phyloP scores from a whole-genome alignment of 257 asterid genomes.

The Nyctanthes arbortristis region DNA sequence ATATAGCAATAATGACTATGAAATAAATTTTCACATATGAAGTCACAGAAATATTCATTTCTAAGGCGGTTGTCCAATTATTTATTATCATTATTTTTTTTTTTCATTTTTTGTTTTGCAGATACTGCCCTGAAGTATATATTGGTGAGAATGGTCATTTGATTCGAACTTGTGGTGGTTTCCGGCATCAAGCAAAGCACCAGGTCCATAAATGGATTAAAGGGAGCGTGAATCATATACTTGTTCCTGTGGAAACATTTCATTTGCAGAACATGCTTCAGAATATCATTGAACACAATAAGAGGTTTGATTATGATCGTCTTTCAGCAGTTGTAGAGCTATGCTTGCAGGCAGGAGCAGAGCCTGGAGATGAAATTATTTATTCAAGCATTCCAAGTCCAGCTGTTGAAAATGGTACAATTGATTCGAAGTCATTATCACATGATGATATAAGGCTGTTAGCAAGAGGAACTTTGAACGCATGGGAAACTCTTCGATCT shows the following conservation, averaged over 20 bases:
- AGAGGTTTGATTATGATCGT: conserved; percentile 77
- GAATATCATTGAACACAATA: conserved; percentile 51
- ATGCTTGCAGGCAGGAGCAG: conserved; percentile 84
- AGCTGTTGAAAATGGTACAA: conserved; percentile 2
- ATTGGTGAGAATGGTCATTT: conserved; percentile 79
- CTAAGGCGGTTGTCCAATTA: background rate
- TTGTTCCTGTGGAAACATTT: conserved; percentile 72
- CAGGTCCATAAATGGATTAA: conserved; percentile 67
- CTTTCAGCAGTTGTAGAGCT: conserved; percentile 79
- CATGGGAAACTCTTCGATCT: conserved; percentile 72
- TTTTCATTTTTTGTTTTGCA: conserved; percentile 29
- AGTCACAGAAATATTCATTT: background rate
- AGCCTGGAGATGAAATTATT: conserved; percentile 28
- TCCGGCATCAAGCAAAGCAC: conserved; percentile 53
- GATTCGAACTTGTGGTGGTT: conserved; percentile 75
- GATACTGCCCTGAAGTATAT: conserved; percentile 83
- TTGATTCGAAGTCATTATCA: conserved; percentile 31
- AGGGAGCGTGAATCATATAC: conserved; percentile 52
- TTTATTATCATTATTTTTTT: background rate
- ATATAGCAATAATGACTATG: no score
- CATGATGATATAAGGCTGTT: conserved; percentile 41
- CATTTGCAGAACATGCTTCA: conserved; percentile 71
- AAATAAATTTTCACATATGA: background rate
- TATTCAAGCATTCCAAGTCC: conserved; percentile 15
- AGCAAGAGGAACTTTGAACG: conserved; percentile 56